Evolutionary conservation across 2,329 filamentous ascomycete genomes (phyloP).

Genomic region (Passalora sequoiae): DNA sequence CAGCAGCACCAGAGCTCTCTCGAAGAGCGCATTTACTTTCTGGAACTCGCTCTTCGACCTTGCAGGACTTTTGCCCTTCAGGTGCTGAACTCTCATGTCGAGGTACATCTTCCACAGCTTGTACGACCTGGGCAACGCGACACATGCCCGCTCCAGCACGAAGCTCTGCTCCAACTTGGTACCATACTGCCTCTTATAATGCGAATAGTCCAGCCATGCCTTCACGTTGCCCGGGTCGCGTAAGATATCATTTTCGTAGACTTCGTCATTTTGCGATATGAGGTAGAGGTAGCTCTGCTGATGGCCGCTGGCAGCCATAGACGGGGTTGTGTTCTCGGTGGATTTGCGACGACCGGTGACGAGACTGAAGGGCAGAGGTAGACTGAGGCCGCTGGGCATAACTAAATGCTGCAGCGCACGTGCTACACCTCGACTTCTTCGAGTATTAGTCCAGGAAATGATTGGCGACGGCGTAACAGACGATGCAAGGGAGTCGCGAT

Average conservation of each 20-base stretch:
- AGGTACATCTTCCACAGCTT: slow-evolving; percentile 99
- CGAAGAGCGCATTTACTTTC: slow-evolving; percentile 93
- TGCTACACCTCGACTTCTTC: no score
- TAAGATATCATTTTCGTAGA: slow-evolving; percentile 94
- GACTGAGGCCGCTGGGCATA: slow-evolving; percentile 3
- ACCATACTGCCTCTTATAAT: slow-evolving; percentile 84
- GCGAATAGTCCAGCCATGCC: slow-evolving; percentile 91
- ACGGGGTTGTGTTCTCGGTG: slow-evolving; percentile 8
- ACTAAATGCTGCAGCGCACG: slow-evolving; percentile 7
- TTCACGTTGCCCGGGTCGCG: slow-evolving; percentile 80
- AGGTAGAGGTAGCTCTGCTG: slow-evolving; percentile 31
- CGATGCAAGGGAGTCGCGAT: slow-evolving; percentile 10
- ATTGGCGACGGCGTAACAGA: slow-evolving; percentile 8
- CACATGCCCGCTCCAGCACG: slow-evolving; percentile 83
- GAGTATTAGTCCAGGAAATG: no score
- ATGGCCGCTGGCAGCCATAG: slow-evolving; percentile 9
- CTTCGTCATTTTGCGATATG: slow-evolving; percentile 78
- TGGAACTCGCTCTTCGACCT: slow-evolving; percentile 73
- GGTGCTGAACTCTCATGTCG: slow-evolving; percentile 64
- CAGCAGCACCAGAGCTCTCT: slow-evolving; percentile 82
- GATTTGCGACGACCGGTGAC: slow-evolving; percentile 21
- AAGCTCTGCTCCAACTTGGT: slow-evolving; percentile 79
- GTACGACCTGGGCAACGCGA: slow-evolving; percentile 86
- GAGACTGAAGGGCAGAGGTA: slow-evolving; percentile 9
- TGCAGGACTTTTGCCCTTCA: slow-evolving; percentile 72